These are phyloP conservation scores for Penicillium digitatum DNA, from an alignment of 2,329 filamentous ascomycete genomes.

Conservation along the genomic window DNA sequence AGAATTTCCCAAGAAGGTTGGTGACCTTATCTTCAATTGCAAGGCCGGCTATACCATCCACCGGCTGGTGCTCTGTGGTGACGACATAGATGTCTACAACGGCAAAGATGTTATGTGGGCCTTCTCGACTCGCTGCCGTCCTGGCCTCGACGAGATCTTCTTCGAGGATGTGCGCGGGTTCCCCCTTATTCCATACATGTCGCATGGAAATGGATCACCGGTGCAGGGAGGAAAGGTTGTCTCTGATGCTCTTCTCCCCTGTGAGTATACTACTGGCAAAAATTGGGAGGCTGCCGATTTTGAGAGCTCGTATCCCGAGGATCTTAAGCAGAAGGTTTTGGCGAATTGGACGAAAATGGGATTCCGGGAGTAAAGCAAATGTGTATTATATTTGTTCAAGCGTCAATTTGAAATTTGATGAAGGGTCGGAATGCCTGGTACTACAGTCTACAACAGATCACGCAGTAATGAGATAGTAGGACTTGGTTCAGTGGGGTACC, in stretches of 20 bases:
- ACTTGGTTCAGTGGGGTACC: too few relatives aligned
- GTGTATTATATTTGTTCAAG: neutral
- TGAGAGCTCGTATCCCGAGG: conserved; percentile 38
- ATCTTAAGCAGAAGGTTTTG: conserved; percentile 40
- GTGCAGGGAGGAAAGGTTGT: conserved; percentile 46
- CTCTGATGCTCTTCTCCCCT: conserved; percentile 43
- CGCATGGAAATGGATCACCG: conserved; percentile 37
- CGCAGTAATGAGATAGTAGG: too few relatives aligned
- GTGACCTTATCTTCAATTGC: conserved; percentile 41
- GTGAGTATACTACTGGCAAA: conserved; percentile 41
- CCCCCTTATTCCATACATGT: conserved; percentile 48
- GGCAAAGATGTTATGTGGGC: conserved; percentile 50
- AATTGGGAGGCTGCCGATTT: conserved; percentile 35
- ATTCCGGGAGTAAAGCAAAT: conserved; percentile 16
- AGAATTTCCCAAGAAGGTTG: conserved; percentile 42
- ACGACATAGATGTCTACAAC: conserved; percentile 50
- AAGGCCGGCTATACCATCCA: conserved; percentile 47
- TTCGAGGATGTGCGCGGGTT: conserved; percentile 47
- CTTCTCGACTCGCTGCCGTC: conserved; percentile 48
- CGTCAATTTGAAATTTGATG: too few relatives aligned
- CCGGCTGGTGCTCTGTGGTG: conserved; percentile 46
- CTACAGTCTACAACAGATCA: too few relatives aligned
- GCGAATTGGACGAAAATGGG: conserved; percentile 36
- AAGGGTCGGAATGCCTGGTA: too few relatives aligned
- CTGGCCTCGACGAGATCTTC: conserved; percentile 43